Conservation (phyloP, 1,284 basidiomycete species). For the Mycosarcoma maydis region DNA sequence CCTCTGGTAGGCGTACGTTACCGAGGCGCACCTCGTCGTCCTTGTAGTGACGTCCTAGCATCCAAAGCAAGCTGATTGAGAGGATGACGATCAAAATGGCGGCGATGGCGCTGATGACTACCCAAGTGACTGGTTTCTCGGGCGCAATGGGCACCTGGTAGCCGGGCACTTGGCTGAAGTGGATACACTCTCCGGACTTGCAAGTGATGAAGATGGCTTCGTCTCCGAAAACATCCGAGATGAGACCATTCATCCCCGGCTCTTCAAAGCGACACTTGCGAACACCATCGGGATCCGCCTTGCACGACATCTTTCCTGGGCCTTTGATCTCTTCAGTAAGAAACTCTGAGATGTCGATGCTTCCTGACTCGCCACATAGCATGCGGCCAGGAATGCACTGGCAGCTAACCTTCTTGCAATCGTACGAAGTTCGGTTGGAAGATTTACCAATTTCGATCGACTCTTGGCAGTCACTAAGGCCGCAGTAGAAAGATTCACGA, state of each 20-base stretch:
- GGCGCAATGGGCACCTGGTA: slow-evolving; percentile 41
- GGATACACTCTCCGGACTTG: slow-evolving; percentile 89
- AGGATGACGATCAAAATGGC: slow-evolving; percentile 74
- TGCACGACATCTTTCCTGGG: slow-evolving; percentile 87
- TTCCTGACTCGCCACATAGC: slow-evolving; percentile 94
- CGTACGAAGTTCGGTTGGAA: slow-evolving; percentile 68
- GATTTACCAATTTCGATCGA: slow-evolving; percentile 39
- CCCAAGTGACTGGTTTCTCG: slow-evolving; percentile 70
- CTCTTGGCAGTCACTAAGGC: slow-evolving; percentile 76
- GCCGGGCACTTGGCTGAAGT: slow-evolving; percentile 91
- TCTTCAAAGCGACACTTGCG: slow-evolving; percentile 86
- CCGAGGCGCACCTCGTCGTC: slow-evolving; percentile 43
- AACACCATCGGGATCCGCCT: slow-evolving; percentile 68
- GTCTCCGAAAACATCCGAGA: slow-evolving; percentile 92
- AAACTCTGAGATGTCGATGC: slow-evolving; percentile 96
- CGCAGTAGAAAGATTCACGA: slow-evolving; percentile 95
- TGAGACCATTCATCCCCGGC: slow-evolving; percentile 93
- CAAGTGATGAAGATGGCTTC: slow-evolving; percentile 86
- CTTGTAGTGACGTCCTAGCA: slow-evolving; percentile 51
- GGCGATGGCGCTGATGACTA: slow-evolving; percentile 83
- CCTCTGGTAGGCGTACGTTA: slow-evolving; percentile 69
- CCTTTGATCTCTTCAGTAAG: slow-evolving; percentile 88
- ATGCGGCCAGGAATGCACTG: slow-evolving; percentile 90
- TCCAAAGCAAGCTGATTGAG: slow-evolving; percentile 67
- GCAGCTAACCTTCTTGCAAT: slow-evolving; percentile 78